Evolutionary conservation across 768 basidiomycete genomes (phyloP).

Genomic region (Psilocybe cyanescens): DNA sequence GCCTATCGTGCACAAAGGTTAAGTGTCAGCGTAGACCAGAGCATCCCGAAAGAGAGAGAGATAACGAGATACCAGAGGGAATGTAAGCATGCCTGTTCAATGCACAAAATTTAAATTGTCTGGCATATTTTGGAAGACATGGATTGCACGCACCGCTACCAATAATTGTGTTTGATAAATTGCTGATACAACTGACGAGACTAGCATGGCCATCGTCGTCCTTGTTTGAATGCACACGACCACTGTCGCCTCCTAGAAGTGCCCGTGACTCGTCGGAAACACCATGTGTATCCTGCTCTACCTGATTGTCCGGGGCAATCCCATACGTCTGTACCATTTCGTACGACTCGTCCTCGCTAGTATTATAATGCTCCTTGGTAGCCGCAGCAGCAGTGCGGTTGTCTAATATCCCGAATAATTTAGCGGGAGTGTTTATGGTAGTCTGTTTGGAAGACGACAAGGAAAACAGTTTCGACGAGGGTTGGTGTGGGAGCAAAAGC

Average conservation of each 20-base stretch:
- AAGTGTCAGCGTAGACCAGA: constrained; percentile 7
- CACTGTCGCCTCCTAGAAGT: constrained; percentile 53
- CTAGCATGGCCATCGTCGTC: constrained; percentile 69
- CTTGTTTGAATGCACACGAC: constrained; percentile 19
- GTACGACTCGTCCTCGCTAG: constrained; percentile 35
- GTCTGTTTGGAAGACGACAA: neutral
- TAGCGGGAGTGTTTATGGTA: constrained; percentile 3
- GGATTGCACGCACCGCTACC: constrained; percentile 69
- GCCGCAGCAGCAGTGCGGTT: neutral
- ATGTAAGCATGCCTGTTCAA: constrained; percentile 80
- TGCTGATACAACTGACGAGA: constrained; percentile 71
- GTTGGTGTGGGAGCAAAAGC: constrained; percentile 13
- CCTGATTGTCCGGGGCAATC: constrained; percentile 41
- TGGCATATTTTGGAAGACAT: neutral
- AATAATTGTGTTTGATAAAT: constrained; percentile 89
- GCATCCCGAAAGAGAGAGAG: constrained; percentile 1
- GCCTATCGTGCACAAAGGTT: constrained; percentile 51
- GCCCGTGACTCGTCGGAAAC: constrained; percentile 57
- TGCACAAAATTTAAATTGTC: neutral
- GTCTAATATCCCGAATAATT: neutral
- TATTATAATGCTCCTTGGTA: constrained; percentile 6
- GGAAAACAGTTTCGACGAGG: constrained; percentile 2
- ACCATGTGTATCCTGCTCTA: constrained; percentile 29
- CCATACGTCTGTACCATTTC: constrained; percentile 79
- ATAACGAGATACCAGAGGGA: constrained; percentile 63